phyloP scores from a whole-genome alignment of 148 eudicot genomes.

The Talinum fruticosum region DNA sequence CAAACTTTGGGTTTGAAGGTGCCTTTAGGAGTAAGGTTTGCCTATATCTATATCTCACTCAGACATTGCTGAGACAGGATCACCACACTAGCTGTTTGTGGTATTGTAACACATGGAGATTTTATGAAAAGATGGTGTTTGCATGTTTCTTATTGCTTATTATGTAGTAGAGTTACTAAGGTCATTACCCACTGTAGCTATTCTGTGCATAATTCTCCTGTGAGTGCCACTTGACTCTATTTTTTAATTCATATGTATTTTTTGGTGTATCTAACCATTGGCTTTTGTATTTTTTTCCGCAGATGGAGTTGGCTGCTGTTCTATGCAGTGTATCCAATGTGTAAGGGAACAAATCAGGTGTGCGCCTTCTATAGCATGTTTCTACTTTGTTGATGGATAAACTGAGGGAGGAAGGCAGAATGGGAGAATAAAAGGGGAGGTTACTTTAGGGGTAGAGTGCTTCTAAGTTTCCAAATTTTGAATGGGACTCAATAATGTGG shows the following conservation, averaged over 20 bases:
- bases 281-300: neutral
- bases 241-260: neutral
- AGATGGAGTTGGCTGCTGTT: constrained; percentile 11
- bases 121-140: neutral
- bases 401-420: neutral
- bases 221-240: neutral
- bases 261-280: neutral
- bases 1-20: too few relatives aligned
- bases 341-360: constrained; percentile 7
- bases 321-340: neutral
- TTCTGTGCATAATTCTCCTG: neutral
- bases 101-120: too few relatives aligned
- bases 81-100: neutral
- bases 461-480: neutral
- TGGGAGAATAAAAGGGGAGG: neutral
- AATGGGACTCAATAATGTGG: neutral
- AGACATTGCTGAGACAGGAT: neutral
- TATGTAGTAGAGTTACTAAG: neutral
- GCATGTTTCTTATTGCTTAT: constrained; percentile 1
- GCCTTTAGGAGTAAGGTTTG: too few relatives aligned
- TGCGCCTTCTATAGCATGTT: neutral
- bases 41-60: neutral
- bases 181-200: constrained; percentile 7
- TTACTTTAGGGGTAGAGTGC: neutral
- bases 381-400: neutral